Conservation (phyloP, 2,329 filamentous ascomycete genomes). For the Botrytis deweyae region DNA sequence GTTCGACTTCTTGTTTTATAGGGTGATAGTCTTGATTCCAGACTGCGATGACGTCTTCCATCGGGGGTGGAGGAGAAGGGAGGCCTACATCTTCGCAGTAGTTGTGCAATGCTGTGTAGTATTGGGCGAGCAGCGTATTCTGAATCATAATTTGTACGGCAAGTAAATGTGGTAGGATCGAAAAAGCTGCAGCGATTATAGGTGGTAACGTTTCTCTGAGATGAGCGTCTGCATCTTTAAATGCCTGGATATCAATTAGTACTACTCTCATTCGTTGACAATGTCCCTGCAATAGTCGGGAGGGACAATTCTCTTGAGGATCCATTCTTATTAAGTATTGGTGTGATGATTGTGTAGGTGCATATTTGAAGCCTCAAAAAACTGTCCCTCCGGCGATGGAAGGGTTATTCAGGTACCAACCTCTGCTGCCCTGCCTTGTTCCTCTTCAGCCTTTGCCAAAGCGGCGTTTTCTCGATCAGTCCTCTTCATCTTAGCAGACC, state of each 20-base stretch:
- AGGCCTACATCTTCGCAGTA: conserved; percentile 70
- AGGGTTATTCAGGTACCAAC: conserved; percentile 44
- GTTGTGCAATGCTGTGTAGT: conserved; percentile 74
- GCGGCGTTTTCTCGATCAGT: conserved; percentile 71
- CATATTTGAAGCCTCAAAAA: background rate
- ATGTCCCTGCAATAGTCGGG: background rate
- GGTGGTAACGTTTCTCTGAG: conserved; percentile 70
- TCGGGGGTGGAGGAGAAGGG: conserved; percentile 68
- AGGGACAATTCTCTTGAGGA: background rate
- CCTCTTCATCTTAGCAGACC: conserved; percentile 67
- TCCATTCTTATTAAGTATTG: background rate
- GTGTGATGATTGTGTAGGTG: background rate
- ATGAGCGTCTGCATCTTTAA: conserved; percentile 72
- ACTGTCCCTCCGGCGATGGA: background rate
- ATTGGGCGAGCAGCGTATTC: conserved; percentile 72
- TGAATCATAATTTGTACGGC: conserved; percentile 72
- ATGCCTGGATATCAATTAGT: conserved; percentile 52
- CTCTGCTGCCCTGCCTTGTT: conserved; percentile 64
- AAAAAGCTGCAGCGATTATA: conserved; percentile 68
- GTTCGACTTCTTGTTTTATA: conserved; percentile 65
- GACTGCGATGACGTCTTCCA: conserved; percentile 65
- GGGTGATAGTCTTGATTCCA: conserved; percentile 66
- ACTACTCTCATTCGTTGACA: conserved; percentile 22
- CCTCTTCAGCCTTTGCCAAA: conserved; percentile 69
- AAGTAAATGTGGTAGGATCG: conserved; percentile 70